A percentile compares a stretch with the other conserved stretches of the same genome.
Evolutionary conservation across 805 yeast genomes (phyloP).

Genomic region (Teunomyces tritomae): DNA sequence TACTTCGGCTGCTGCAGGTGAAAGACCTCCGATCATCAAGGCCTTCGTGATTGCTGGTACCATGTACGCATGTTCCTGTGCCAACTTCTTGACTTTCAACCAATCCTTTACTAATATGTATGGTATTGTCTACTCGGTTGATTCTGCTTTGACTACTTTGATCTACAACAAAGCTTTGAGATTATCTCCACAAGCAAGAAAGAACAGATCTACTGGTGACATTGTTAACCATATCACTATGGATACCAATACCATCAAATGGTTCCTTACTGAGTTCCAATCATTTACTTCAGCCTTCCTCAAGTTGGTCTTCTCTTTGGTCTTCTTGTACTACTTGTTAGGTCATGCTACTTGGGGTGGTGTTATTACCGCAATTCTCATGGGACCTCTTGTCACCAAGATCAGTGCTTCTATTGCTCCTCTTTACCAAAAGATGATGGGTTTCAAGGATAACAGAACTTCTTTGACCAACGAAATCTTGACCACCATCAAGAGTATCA

Average conservation of each 20-base stretch:
- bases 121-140: constrained; percentile 14
- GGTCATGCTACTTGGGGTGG: constrained; percentile 40
- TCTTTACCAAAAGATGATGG: constrained; percentile 27
- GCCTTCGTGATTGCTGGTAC: constrained; percentile 23
- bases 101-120: constrained; percentile 15
- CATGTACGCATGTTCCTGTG: constrained; percentile 25
- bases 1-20: constrained; percentile 6
- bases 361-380: constrained; percentile 25
- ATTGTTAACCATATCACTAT: constrained; percentile 32
- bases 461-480: constrained; percentile 38
- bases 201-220: constrained; percentile 32
- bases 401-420: constrained; percentile 25
- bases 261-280: constrained; percentile 15
- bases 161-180: constrained; percentile 27
- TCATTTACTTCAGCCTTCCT: constrained; percentile 24
- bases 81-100: constrained; percentile 22
- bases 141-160: constrained; percentile 21
- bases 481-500: constrained; percentile 36
- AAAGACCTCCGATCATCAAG: constrained; percentile 23
- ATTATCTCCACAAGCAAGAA: constrained; percentile 31
- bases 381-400: constrained; percentile 30
- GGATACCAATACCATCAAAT: constrained; percentile 20
- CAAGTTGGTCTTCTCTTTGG: constrained; percentile 23
- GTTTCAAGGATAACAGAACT: constrained; percentile 36
- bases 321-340: constrained; percentile 32